A percentile compares a stretch with the other conserved stretches of the same genome.
These are phyloP conservation scores for Ophiostoma quercus DNA, from an alignment of 2,329 filamentous ascomycete species.

Conservation along the genomic window DNA sequence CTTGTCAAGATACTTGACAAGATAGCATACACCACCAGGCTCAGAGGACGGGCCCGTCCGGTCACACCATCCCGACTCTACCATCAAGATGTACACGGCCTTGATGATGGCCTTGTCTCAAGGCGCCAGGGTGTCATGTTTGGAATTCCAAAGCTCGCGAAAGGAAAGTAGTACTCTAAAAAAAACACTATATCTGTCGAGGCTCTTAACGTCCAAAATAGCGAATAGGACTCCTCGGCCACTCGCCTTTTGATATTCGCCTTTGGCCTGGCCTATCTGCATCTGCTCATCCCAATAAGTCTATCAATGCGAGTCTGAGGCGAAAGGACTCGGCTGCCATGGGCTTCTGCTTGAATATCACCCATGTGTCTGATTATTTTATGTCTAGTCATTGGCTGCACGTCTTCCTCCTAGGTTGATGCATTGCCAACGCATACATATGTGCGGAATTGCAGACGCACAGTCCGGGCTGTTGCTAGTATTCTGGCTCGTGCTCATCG, in stretches of 20 bases:
- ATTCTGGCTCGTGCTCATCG: conserved; percentile 3
- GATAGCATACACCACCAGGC: background rate
- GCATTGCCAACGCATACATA: conserved; percentile 23
- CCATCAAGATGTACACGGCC: background rate
- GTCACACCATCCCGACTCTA: conserved; percentile 17
- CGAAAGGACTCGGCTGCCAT: background rate
- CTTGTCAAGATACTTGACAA: background rate
- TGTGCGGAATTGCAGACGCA: conserved; percentile 9
- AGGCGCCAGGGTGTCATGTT: background rate
- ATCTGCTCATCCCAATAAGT: background rate
- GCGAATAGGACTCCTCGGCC: background rate
- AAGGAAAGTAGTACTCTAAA: background rate
- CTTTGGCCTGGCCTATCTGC: background rate
- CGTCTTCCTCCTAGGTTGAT: background rate
- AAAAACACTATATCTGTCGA: background rate
- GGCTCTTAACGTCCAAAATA: background rate
- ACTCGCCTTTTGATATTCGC: background rate
- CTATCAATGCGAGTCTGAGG: background rate
- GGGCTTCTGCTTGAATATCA: background rate
- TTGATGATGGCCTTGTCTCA: background rate
- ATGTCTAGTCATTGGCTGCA: conserved; percentile 10
- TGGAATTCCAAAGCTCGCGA: background rate
- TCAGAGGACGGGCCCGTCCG: conserved; percentile 17
- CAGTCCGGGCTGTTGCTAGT: background rate
- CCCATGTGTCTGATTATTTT: background rate